Base-by-base conservation (phyloP, 441 rosid species). In the Biscutella auriculata region DNA sequence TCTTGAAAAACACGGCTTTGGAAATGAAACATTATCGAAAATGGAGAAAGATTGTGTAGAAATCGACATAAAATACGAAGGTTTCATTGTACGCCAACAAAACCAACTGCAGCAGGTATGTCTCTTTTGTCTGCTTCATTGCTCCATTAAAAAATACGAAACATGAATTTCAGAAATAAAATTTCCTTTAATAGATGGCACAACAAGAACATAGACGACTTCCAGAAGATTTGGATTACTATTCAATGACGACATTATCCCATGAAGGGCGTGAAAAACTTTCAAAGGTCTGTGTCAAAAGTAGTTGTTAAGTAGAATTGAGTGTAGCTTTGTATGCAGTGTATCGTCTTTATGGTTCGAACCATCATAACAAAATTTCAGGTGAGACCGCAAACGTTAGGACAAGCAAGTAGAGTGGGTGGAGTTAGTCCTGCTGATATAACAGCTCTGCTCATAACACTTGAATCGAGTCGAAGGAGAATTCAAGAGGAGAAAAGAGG, bases 351-450 rank as follows among this genome's bases (percentile, higher is more conserved):
- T 13, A 60, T 42, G 68, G 10, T 25, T 21, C 15, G 41, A 19
- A 14, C 17, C 32, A 30, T 17, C 66, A 11, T 27, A n/a, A n/a
- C n/a, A n/a, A n/a, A 41, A 53, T 58, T 61, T 45, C 84, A 90
- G 97, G 91, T 90, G 37, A 83, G 83, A 70, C 97, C 97, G 8
- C 88, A 90, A 63, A 90, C 94, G 15, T 70, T 90, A 6, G 97
- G 95, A 41, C 97, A 90, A 67, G 97, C 97, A 34, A 83, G 89
- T 73, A 79, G 96, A 78, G 94, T 92, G 5, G 98, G 95, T 1
- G 98, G 98, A 66, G 96, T 92, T 10, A 92, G 85, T 74, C 98
- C 98, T 11, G 98, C 98, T 6, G 98, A 88, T 60, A 73, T 92
- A 12, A 88, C 95, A 29, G 98, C 95, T 17, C 82, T 92, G 54